Percentiles rank a stretch among this genome's conserved stretches.
These are phyloP conservation scores for Calonectria crousiana DNA, from an alignment of 2,329 filamentous ascomycete genomes.

Conservation along the genomic window DNA sequence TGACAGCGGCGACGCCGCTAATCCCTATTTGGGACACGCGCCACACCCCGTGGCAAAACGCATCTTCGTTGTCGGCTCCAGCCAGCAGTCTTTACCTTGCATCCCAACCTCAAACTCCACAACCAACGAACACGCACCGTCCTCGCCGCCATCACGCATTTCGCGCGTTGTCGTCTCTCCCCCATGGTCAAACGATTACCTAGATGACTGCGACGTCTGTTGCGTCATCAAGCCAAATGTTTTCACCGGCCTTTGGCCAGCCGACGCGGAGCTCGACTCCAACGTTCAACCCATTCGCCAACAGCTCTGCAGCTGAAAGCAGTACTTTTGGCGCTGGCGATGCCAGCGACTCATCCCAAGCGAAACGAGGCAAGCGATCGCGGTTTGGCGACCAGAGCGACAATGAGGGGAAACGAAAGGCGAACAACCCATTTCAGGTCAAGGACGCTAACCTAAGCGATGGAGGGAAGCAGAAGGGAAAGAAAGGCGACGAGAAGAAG, in stretches of 20 bases:
- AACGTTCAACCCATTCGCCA: conserved; percentile 52
- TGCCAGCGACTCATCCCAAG: conserved; percentile 43
- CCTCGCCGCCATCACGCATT: conserved; percentile 27
- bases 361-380: conserved; percentile 44
- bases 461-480: conserved; percentile 38
- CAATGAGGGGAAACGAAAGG: conserved; percentile 41
- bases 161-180: conserved; percentile 34
- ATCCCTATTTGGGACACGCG: conserved; percentile 5
- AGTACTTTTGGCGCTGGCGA: conserved; percentile 50
- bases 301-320: conserved; percentile 33
- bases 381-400: conserved; percentile 45
- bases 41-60: conserved; percentile 14
- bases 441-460: conserved; percentile 44
- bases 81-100: conserved; percentile 4
- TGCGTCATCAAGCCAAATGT: conserved; percentile 57
- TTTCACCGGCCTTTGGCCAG: conserved; percentile 51
- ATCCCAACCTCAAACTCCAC: conserved; percentile 30
- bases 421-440: conserved; percentile 44
- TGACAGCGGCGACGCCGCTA: conserved; percentile 12
- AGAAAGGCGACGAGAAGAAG: conserved; percentile 42
- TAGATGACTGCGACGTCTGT: conserved; percentile 55
- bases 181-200: conserved; percentile 50
- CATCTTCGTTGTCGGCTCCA: not conserved
- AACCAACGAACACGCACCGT: conserved; percentile 25
- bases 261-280: conserved; percentile 51